Conservation (phyloP, 371 early-diverging fungal species). For the Zancudomyces culisetae region DNA sequence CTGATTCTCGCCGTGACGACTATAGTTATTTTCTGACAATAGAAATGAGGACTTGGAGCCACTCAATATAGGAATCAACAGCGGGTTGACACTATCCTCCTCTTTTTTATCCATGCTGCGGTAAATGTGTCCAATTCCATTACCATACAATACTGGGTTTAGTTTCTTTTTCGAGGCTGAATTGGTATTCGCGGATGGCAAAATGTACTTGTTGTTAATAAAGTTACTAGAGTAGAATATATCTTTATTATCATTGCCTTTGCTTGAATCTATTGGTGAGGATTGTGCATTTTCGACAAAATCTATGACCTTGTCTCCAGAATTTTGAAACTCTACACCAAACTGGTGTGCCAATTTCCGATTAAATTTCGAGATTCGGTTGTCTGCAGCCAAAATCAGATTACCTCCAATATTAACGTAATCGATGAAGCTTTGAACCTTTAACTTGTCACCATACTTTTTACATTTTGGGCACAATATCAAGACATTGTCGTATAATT, state of each 20-base stretch:
- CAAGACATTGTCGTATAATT: constrained; percentile 44
- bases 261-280: constrained; percentile 8
- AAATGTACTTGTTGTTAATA: background rate
- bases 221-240: background rate
- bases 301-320: constrained; percentile 44
- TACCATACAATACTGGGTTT: no score
- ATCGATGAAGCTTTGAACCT: constrained; percentile 40
- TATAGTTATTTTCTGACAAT: constrained; percentile 31
- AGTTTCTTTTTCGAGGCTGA: constrained; percentile 30
- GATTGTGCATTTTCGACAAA: constrained; percentile 29
- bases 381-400: constrained; percentile 42
- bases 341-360: constrained; percentile 71
- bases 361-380: constrained; percentile 37
- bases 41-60: constrained; percentile 38
- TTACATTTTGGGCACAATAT: constrained; percentile 24
- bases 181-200: background rate
- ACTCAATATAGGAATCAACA: constrained; percentile 44
- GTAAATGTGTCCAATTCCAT: constrained; percentile 57
- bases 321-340: constrained; percentile 59
- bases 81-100: no score
- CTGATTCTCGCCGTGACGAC: constrained; percentile 7
- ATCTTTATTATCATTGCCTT: constrained; percentile 2
- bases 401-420: constrained; percentile 88
- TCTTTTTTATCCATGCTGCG: constrained; percentile 23
- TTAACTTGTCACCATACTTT: constrained; percentile 26